Evolutionary conservation across 106 monocot genomes (phyloP).

Genomic region (Platanthera zijinensis): DNA sequence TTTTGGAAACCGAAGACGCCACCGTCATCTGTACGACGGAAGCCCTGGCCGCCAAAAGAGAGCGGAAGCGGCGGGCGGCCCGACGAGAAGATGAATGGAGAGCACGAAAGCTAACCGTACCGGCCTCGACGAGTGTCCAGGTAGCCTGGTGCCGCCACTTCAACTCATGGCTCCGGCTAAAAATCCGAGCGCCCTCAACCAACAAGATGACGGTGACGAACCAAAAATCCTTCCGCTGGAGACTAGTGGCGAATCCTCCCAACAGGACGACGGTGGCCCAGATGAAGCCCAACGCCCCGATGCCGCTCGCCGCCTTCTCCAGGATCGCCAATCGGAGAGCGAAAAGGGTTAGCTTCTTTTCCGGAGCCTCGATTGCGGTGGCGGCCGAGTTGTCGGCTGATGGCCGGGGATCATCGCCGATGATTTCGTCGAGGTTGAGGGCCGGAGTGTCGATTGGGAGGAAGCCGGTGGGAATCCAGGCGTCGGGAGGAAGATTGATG

Average conservation of each 20-base stretch:
- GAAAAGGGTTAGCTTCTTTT: constrained; percentile 62
- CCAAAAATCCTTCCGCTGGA: constrained; percentile 66
- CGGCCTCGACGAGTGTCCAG: constrained; percentile 38
- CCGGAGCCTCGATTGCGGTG: constrained; percentile 3
- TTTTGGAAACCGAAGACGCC: background rate
- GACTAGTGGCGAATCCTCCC: constrained; percentile 68
- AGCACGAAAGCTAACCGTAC: constrained; percentile 36
- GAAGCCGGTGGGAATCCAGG: too few relatives aligned
- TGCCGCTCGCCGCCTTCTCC: constrained; percentile 73
- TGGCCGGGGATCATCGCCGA: too few relatives aligned
- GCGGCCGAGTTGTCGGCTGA: background rate
- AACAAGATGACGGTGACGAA: constrained; percentile 65
- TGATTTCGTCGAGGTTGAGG: too few relatives aligned
- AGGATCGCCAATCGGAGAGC: constrained; percentile 68
- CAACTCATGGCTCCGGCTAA: constrained; percentile 81
- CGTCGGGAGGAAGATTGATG: too few relatives aligned
- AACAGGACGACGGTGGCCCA: constrained; percentile 92
- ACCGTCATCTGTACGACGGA: background rate
- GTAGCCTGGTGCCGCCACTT: constrained; percentile 61
- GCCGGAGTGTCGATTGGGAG: too few relatives aligned
- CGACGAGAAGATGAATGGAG: constrained; percentile 25
- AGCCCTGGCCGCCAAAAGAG: too few relatives aligned
- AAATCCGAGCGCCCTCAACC: constrained; percentile 72
- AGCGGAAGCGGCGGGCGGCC: too few relatives aligned
- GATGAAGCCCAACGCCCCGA: constrained; percentile 68